Evolutionary conservation across 2,329 filamentous ascomycete species (phyloP).

Genomic region (Trichoderma atrobrunneum): DNA sequence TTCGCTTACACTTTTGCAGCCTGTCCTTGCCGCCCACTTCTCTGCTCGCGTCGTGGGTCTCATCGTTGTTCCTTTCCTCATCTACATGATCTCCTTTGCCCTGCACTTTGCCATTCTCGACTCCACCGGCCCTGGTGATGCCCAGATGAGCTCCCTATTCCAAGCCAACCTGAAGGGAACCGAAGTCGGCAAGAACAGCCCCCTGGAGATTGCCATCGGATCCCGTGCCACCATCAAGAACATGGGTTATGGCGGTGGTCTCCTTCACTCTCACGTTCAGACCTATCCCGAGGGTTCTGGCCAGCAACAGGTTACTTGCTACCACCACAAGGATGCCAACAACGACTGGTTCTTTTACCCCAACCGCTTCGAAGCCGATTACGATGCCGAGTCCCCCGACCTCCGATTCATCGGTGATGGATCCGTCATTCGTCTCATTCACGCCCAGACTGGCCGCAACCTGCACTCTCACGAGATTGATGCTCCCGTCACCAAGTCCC

Average conservation of each 20-base stretch:
- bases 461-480: conserved; percentile 90
- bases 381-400: conserved; percentile 62
- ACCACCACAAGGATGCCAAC: conserved; percentile 99
- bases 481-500: conserved; percentile 83
- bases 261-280: conserved; percentile 94
- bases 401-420: conserved; percentile 76
- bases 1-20: conserved; percentile 26
- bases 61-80: conserved; percentile 81
- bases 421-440: conserved; percentile 79
- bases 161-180: conserved; percentile 94
- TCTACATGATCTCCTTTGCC: conserved; percentile 95
- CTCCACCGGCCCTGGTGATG: conserved; percentile 91
- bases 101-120: conserved; percentile 92
- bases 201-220: conserved; percentile 84
- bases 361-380: conserved; percentile 74
- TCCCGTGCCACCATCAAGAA: conserved; percentile 95
- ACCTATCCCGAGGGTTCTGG: conserved; percentile 90
- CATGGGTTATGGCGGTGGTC: conserved; percentile 96
- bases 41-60: conserved; percentile 77
- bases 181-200: conserved; percentile 90
- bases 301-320: conserved; percentile 98
- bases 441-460: conserved; percentile 94
- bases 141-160: conserved; percentile 99
- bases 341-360: conserved; percentile 99
- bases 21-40: conserved; percentile 73